Evolutionary conservation across 2,329 filamentous ascomycete species (phyloP).

Genomic region (Colletotrichum tabaci): DNA sequence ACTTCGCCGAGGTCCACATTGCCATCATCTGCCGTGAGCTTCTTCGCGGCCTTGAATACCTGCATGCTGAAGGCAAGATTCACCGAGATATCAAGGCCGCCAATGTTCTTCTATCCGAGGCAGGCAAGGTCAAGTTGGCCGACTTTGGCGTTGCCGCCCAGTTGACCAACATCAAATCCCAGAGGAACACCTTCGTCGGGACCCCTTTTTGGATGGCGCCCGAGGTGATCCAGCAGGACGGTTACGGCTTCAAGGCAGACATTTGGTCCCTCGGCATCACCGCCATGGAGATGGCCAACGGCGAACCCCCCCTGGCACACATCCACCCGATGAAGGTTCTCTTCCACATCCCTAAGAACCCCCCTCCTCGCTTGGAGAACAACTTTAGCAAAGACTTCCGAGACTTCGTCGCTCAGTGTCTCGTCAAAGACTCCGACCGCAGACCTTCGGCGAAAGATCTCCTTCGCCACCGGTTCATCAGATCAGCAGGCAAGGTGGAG

Average conservation of each 20-base stretch:
- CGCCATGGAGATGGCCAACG: conserved; percentile 89
- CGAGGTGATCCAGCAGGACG: conserved; percentile 91
- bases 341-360: conserved; percentile 90
- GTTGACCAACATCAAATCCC: conserved; percentile 96
- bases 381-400: conserved; percentile 92
- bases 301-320: conserved; percentile 88
- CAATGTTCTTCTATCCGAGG: conserved; percentile 92
- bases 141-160: conserved; percentile 98
- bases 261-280: conserved; percentile 96
- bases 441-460: conserved; percentile 90
- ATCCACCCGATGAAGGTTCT: conserved; percentile 95
- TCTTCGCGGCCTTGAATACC: conserved; percentile 89
- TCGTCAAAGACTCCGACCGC: conserved; percentile 91
- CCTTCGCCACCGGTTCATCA: conserved; percentile 89
- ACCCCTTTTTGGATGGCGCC: conserved; percentile 99
- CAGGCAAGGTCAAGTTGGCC: conserved; percentile 93
- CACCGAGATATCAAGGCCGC: conserved; percentile 98
- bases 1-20: conserved; percentile 90
- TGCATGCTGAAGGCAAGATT: conserved; percentile 95
- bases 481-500: conserved; percentile 89
- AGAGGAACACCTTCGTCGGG: conserved; percentile 96
- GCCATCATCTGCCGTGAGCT: conserved; percentile 95
- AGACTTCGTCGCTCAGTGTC: conserved; percentile 91
- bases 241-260: conserved; percentile 89
- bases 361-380: conserved; percentile 87